Base-by-base conservation (phyloP, 2,329 filamentous ascomycete genomes). In the Ophiosphaerella korrae region DNA sequence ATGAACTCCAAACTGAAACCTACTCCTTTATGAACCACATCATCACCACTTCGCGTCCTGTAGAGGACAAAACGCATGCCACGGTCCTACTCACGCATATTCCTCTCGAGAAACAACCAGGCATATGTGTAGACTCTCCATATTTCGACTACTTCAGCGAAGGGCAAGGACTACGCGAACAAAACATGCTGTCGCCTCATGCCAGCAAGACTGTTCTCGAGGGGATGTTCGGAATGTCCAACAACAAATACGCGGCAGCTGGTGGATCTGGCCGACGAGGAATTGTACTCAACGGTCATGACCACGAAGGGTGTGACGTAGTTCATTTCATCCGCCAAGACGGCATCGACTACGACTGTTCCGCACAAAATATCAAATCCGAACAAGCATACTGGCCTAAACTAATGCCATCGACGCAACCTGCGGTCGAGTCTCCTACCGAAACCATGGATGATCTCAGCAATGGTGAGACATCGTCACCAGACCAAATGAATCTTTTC, bases 1-100 rank as follows among this genome's bases (percentile, higher is more conserved):
- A 77, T 3, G 78, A 82, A 2, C 80, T 96, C 3, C 91, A 96
- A 69, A 81, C 86, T 52, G 79, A 87, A 42, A 94, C 90, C 0
- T 95, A 96, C 73, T 68, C 78, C 24, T 96, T 95, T 67, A 79
- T 92, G 67, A 89, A 90, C 72, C 68, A 81, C 32, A 76, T 89
- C 44, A 90, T 90, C 60, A 78, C 79, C 47, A 79, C 79, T 47
- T 84, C 87, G 1, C 74, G 80, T 2, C 80, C 84, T 1, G 87
- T 90, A 36, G 78, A 83, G 45, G 82, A 80, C 57, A 74, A 80
- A 45, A 86, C 85, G 2, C 82, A 86, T 46, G 90, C 91, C 60
- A 97, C 92, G 0, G 75, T 99, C 3, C 81, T 97, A 2, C 81
- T 99, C 14, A 99, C 94, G 0, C 94, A 99, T 68, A 88, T 99